These are phyloP conservation scores for Fusarium sororula DNA, from an alignment of 2,329 filamentous ascomycete genomes.

Conservation along the genomic window DNA sequence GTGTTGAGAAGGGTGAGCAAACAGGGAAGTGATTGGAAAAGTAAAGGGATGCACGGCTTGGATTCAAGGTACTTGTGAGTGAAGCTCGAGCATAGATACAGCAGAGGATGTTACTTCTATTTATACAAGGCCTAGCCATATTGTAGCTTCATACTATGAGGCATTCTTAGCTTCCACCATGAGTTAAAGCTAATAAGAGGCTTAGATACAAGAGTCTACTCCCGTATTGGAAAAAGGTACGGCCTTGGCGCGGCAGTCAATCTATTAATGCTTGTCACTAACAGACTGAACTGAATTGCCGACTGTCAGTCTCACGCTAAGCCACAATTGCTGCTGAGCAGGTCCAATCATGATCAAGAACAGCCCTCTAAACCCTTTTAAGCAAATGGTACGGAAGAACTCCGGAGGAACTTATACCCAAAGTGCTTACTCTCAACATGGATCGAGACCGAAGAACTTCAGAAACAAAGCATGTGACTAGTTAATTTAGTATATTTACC, in stretches of 20 bases:
- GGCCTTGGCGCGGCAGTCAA: not conserved
- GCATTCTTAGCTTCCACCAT: rapidly evolving
- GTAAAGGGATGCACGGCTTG: rapidly evolving
- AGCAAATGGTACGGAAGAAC: not conserved
- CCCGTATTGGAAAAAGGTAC: not conserved
- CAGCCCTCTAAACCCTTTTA: rapidly evolving
- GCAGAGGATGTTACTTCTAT: not conserved
- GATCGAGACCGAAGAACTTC: rapidly evolving
- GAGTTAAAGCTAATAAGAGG: rapidly evolving
- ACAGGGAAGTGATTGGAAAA: rapidly evolving
- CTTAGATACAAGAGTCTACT: not conserved
- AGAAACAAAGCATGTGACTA: not conserved
- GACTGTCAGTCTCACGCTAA: not conserved
- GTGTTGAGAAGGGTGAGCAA: rapidly evolving
- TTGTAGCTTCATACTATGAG: rapidly evolving
- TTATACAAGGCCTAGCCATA: not conserved
- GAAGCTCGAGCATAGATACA: not conserved
- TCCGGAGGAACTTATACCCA: rapidly evolving
- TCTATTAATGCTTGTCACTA: not conserved
- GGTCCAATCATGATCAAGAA: rapidly evolving
- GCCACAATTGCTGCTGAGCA: rapidly evolving
- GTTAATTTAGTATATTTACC: too few species aligned
- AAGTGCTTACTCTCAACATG: not conserved
- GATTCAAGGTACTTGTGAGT: not conserved
- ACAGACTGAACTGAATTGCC: not conserved